Base-by-base conservation (phyloP, 2,329 filamentous ascomycete genomes). In the Pyricularia pennisetigena region DNA sequence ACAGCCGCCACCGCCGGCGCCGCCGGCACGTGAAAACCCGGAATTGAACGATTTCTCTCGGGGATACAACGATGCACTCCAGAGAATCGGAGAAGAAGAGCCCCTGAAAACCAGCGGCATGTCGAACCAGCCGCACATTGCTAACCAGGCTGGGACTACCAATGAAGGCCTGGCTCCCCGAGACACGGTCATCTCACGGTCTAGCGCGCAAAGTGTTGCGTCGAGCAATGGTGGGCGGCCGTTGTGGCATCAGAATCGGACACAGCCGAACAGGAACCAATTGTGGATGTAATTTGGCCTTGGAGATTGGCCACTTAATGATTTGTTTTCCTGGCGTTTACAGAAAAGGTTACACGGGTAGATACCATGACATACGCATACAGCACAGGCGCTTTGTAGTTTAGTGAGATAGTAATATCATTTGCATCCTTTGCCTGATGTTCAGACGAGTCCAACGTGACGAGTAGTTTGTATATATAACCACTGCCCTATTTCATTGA, bases 181-280 rank as follows among this genome's bases (percentile, higher is more conserved):
- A 35, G 68, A 64, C 3, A 32, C 67, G 12, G 54, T 30, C 30
- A 67, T 32, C 64, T 67, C 67, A 28, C 41, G 59, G 10, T 64
- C 62, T 23, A 67, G 54, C 30, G 68, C 62, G 28, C 49, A 29
- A 49, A 68, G 32, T 23, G 30, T 23, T 61, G 26, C 28, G 61
- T 63, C 29, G 67, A 68, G 64, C 32, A 64, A 67, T 54, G 65
- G 26, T 4, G 64, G 68, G 8, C 69, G 81, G 61, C 82, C 82
- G 5, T 74, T 86, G 54, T 86, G 83, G 83, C 83, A 86, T 75
- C 83, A 86, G 75, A 84, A 84, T 67, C 77, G 83, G 68, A 78
- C 79, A 68, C 80, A 81, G 70, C 59, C 59, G 6, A 79, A 77
- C 70, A 77, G 83, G 67, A 85, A 81, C 73, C 69, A 82, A 70